phyloP scores from a whole-genome alignment of 2,329 filamentous ascomycete genomes.

The Myotisia sp. region DNA sequence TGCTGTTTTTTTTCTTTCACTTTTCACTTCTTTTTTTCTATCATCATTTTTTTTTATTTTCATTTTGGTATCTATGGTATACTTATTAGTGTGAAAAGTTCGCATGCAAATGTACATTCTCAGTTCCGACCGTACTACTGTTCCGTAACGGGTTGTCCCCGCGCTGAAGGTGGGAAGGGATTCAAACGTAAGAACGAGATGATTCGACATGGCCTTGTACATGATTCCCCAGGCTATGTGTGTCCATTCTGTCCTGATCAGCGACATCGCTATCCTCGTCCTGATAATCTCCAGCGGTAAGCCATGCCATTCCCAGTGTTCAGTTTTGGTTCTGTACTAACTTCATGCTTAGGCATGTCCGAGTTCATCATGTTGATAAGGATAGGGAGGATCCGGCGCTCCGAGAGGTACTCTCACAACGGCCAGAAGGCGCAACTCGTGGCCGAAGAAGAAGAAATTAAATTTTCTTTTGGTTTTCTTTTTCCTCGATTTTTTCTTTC shows the following conservation, averaged over 20 bases:
- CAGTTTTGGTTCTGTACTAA: conserved; percentile 6
- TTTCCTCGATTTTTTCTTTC: background rate
- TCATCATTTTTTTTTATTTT: too few species aligned
- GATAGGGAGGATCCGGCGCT: conserved; percentile 72
- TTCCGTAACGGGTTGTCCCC: conserved; percentile 42
- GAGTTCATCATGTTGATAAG: conserved; percentile 81
- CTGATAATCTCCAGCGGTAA: conserved; percentile 89
- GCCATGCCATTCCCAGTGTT: conserved; percentile 16
- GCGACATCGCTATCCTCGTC: conserved; percentile 86
- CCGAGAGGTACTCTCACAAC: conserved; percentile 70
- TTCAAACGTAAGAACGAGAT: conserved; percentile 59
- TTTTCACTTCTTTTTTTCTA: too few species aligned
- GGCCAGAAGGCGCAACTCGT: conserved; percentile 69
- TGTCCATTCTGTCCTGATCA: conserved; percentile 91
- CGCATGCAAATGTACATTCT: conserved; percentile 48
- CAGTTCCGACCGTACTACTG: conserved; percentile 51
- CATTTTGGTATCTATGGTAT: too few species aligned
- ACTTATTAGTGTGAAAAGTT: conserved; percentile 20
- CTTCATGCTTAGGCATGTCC: conserved; percentile 63
- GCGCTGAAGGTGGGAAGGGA: conserved; percentile 48
- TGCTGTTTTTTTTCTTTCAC: too few species aligned
- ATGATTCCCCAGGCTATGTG: conserved; percentile 85
- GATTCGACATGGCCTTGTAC: conserved; percentile 71
- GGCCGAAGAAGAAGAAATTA: conserved; percentile 54
- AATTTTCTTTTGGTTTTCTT: conserved; percentile 1